phyloP scores from a whole-genome alignment of 1,139 yeast species.

The Yamadazyma spencermartinsiae region DNA sequence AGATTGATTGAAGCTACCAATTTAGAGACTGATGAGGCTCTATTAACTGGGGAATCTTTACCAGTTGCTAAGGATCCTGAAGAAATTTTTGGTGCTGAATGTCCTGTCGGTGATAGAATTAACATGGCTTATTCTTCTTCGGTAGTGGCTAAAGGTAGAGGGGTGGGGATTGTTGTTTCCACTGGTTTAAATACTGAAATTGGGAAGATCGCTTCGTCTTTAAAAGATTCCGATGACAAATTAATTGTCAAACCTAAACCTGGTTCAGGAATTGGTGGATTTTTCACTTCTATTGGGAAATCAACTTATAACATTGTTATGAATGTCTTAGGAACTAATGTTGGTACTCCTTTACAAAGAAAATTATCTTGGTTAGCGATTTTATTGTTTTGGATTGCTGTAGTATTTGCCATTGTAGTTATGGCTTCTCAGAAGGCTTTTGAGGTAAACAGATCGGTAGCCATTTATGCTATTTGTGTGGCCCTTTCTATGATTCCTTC shows the following conservation, averaged over 20 bases:
- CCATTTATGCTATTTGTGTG: constrained; percentile 80
- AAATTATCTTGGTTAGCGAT: constrained; percentile 70
- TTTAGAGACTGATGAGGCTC: constrained; percentile 79
- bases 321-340: constrained; percentile 69
- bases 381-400: constrained; percentile 67
- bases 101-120: constrained; percentile 73
- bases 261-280: constrained; percentile 32
- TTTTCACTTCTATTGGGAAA: constrained; percentile 39
- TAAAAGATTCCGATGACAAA: constrained; percentile 30
- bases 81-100: constrained; percentile 42
- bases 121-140: constrained; percentile 76
- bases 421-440: constrained; percentile 74
- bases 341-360: constrained; percentile 72
- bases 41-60: constrained; percentile 77
- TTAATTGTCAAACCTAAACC: constrained; percentile 14
- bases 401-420: constrained; percentile 72
- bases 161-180: constrained; percentile 62
- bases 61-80: constrained; percentile 62
- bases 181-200: constrained; percentile 77
- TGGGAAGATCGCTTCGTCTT: constrained; percentile 72
- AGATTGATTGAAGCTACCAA: constrained; percentile 62
- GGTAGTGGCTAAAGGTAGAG: constrained; percentile 75
- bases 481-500: constrained; percentile 86
- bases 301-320: constrained; percentile 48
- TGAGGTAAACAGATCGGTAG: constrained; percentile 66